Evolutionary conservation across 1,139 yeast species (phyloP), one percentile per base, ranked within the genome.

Genomic region (Suhomyces chickasaworum): DNA sequence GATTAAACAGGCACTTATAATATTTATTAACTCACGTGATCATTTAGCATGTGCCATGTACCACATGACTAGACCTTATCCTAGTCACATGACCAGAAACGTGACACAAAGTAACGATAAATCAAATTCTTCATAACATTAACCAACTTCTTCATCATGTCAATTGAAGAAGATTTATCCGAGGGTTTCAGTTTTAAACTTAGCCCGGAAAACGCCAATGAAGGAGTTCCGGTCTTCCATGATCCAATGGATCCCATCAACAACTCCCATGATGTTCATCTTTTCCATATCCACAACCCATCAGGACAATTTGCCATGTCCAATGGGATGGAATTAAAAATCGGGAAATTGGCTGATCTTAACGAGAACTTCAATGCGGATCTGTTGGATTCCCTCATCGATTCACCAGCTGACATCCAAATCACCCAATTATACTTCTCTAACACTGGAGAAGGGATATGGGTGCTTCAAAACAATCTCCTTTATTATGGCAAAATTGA

Each of bases 111-210:
- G 7, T n/a, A n/a, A 20, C 22, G 7, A 5, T 7, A 20, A 18
- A 9, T 6, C 16, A 41, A 39, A 29, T 15, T 30, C 37, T 4
- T 12, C 36, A 12, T 13, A 29, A 15, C 36, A 31, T 31, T 21
- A 9, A 12, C 9, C 29, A 9, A 12, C 9, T n/a, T 21, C 33
- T 10, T 13, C 43, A 37, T 15, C 45, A 47, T 47, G 48, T 25
- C 50, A 20, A 9, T 64, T 17, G 63, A 58, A 27, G 74, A 70
- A 56, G 45, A 55, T 15, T 53, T 62, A 8, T 63, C 77, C 2
- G 77, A 74, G 53, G 70, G 67, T 53, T 62, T 71, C 45, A 78
- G 77, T 23, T 74, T 71, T 61, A 64, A 65, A 44, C 55, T 68
- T 16, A 56, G 61, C 7, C 41, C 50, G n/a, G 37, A 58, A 63